Evolutionary conservation across 2,329 filamentous ascomycete genomes (phyloP), one percentile per base, ranked within the genome.

Genomic region (Spiromastix sp.): DNA sequence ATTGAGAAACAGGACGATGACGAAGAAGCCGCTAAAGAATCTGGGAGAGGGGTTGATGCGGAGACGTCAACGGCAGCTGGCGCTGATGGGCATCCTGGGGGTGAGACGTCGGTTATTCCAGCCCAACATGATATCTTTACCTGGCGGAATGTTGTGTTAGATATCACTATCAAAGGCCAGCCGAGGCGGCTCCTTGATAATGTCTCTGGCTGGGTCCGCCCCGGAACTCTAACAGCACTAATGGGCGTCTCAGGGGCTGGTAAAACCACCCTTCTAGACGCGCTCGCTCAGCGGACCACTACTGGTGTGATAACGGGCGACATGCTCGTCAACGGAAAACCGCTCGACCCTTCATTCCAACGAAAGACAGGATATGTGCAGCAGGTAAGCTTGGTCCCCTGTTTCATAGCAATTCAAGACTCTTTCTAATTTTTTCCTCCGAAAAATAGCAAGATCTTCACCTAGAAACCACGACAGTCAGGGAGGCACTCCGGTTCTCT

Each of bases 401-500:
- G n/a, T n/a, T n/a, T n/a, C n/a, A n/a, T n/a, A n/a, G n/a, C n/a
- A n/a, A n/a, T n/a, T n/a, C n/a, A n/a, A n/a, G n/a, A n/a, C n/a
- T n/a, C n/a, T n/a, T n/a, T n/a, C n/a, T n/a, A n/a, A n/a, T n/a
- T n/a, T n/a, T n/a, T n/a, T n/a, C n/a, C n/a, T n/a, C n/a, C n/a
- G n/a, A n/a, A n/a, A n/a, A n/a, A n/a, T n/a, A 81, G 39, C 74
- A 81, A 52, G 76, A 83, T 71, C 68, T 94, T 5, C 87, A 94
- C 55, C 66, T 93, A 25, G 70, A 79, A 29, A 93, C 85, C 0
- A 76, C 80, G 0, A 94, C 87, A 1, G 86, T 94, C 25, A 79
- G 87, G 34, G 87, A 94, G 58, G 84, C 85, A 6, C 68, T 95
- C 16, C 76, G 76, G 45, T 95, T 95, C 60, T 85, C 79, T 46